Conservation (phyloP, 805 yeast genomes). For the Saccharomycopsis vini region DNA sequence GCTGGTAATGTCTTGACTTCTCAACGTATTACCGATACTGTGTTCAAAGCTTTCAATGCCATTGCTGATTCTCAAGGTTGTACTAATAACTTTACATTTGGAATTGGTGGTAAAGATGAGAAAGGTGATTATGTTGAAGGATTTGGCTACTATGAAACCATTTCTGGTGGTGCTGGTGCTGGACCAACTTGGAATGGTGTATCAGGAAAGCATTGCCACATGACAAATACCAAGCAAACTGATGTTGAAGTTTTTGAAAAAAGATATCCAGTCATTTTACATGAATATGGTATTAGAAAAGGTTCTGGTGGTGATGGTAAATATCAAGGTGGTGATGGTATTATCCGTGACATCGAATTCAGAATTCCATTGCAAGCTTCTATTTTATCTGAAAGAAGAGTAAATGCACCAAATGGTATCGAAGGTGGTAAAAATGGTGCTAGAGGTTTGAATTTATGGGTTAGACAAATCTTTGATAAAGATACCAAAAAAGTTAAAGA, state of each 20-base stretch:
- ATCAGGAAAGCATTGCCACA: constrained; percentile 86
- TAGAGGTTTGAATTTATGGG: constrained; percentile 60
- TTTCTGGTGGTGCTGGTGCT: constrained; percentile 95
- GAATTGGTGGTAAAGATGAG: constrained; percentile 53
- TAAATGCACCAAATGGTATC: constrained; percentile 78
- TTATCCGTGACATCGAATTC: constrained; percentile 77
- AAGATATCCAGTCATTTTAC: constrained; percentile 74
- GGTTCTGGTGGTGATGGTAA: constrained; percentile 78
- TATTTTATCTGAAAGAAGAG: constrained; percentile 78
- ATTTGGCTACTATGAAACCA: constrained; percentile 89
- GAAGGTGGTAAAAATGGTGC: constrained; percentile 72
- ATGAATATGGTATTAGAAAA: constrained; percentile 58
- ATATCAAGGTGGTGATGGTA: constrained; percentile 78
- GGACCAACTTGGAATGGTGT: constrained; percentile 81
- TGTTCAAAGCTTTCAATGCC: constrained; percentile 76
- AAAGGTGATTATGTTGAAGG: constrained; percentile 48
- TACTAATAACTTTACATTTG: constrained; percentile 86
- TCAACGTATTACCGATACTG: constrained; percentile 85
- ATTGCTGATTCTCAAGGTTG: constrained; percentile 96
- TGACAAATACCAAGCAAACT: constrained; percentile 89
- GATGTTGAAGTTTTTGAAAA: constrained; percentile 86
- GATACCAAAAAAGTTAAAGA: constrained; percentile 26
- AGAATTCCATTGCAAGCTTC: constrained; percentile 64
- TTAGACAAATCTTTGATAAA: constrained; percentile 24
- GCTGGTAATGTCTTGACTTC: constrained; percentile 94